Conservation (phyloP, 805 yeast genomes). For the Kazachstania taianensis region DNA sequence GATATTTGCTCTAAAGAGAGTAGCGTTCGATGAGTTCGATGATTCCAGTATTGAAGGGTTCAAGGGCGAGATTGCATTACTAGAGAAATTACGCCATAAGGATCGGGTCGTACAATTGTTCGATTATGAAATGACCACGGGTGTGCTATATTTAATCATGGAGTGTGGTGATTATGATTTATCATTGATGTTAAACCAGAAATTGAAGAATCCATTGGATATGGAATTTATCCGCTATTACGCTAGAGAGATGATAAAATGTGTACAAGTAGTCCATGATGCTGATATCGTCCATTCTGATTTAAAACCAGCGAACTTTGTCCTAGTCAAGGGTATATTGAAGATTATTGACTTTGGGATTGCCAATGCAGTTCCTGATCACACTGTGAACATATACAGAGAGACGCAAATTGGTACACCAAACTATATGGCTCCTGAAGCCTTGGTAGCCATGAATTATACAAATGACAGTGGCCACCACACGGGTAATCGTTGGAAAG, state of each 20-base stretch:
- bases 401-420: constrained; percentile 93
- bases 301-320: constrained; percentile 60
- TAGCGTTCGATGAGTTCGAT: constrained; percentile 72
- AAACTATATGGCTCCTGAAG: constrained; percentile 97
- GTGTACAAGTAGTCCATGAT: constrained; percentile 81
- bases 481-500: constrained; percentile 43
- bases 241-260: constrained; percentile 64
- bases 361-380: constrained; percentile 89
- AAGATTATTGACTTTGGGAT: constrained; percentile 93
- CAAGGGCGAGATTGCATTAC: constrained; percentile 79
- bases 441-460: constrained; percentile 51
- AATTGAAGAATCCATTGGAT: constrained; percentile 42
- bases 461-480: constrained; percentile 7
- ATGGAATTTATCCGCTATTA: constrained; percentile 70
- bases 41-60: constrained; percentile 64
- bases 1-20: constrained; percentile 71
- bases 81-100: constrained; percentile 47
- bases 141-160: constrained; percentile 67
- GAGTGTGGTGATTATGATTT: constrained; percentile 92
- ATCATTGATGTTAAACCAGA: constrained; percentile 62
- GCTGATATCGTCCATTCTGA: constrained; percentile 82
- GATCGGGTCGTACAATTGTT: constrained; percentile 69
- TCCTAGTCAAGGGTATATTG: constrained; percentile 71
- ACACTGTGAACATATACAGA: constrained; percentile 80
- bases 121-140: constrained; percentile 60